Percentiles rank a stretch among this genome's conserved stretches.
Evolutionary conservation across 2,329 filamentous ascomycete genomes (phyloP).

Genomic region (Raffaelea deltoideospora): DNA sequence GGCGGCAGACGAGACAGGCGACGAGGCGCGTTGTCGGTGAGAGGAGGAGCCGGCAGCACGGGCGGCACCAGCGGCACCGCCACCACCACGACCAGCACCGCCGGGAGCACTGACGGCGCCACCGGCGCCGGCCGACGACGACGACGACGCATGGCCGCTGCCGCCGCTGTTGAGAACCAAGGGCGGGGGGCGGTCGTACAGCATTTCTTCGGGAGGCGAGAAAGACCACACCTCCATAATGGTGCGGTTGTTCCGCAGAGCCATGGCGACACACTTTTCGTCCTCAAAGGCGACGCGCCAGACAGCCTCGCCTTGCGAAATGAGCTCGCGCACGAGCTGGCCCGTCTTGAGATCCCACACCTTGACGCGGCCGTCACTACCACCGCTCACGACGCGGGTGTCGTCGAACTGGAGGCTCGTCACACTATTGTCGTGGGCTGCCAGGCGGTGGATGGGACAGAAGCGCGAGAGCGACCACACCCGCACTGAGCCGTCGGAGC

Average conservation of each 20-base stretch:
- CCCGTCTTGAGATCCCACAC: constrained; percentile 95
- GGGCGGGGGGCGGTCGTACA: constrained; percentile 37
- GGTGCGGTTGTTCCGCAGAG: constrained; percentile 67
- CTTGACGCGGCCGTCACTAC: constrained; percentile 93
- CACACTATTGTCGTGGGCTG: constrained; percentile 95
- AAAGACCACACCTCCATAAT: constrained; percentile 98
- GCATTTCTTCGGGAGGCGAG: constrained; percentile 62
- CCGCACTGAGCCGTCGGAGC: constrained; percentile 87
- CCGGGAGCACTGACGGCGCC: too few relatives aligned
- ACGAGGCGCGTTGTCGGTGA: too few relatives aligned
- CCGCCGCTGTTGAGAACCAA: too few relatives aligned
- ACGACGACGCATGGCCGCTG: too few relatives aligned
- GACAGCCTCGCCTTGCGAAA: constrained; percentile 81
- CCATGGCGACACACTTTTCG: constrained; percentile 94
- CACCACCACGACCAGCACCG: too few relatives aligned
- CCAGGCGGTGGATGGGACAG: constrained; percentile 82
- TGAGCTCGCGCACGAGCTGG: constrained; percentile 77
- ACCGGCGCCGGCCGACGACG: too few relatives aligned
- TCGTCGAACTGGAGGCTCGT: constrained; percentile 97
- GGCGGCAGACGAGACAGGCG: too few relatives aligned
- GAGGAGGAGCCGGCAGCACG: too few relatives aligned
- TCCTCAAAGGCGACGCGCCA: constrained; percentile 98
- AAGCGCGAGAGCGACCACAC: constrained; percentile 91
- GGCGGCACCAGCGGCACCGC: too few relatives aligned
- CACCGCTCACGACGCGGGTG: constrained; percentile 85